Evolutionary conservation across 257 asterid genomes (phyloP).

Genomic region (Capsicum rhomboideum): DNA sequence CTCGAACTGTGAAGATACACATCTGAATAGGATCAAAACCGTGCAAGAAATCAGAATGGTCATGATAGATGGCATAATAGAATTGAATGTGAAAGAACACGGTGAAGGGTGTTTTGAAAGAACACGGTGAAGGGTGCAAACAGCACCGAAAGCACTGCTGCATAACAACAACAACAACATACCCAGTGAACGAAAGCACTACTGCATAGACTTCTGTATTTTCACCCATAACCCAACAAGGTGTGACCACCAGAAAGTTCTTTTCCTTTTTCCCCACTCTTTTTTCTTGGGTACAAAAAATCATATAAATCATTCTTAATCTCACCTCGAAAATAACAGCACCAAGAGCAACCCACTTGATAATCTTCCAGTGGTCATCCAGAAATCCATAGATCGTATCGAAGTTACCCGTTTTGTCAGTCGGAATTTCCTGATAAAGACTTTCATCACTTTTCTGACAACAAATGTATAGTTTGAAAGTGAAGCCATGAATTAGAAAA

Average conservation of each 20-base stretch:
- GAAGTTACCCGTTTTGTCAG: constrained; percentile 55
- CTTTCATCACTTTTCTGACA: neutral
- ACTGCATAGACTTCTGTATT: neutral
- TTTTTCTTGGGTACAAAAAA: neutral
- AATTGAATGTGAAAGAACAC: neutral
- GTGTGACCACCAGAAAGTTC: neutral
- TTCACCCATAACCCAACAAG: neutral
- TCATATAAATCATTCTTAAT: neutral
- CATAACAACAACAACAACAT: too few species aligned
- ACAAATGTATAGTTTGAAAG: neutral
- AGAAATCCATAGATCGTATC: constrained; percentile 56
- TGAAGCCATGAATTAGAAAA: neutral
- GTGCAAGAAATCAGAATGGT: neutral
- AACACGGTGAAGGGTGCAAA: neutral
- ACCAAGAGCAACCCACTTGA: constrained; percentile 84
- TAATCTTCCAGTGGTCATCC: constrained; percentile 59
- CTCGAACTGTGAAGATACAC: neutral
- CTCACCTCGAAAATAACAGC: constrained; percentile 64
- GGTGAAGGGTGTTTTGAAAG: too few species aligned
- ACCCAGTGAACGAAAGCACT: too few species aligned
- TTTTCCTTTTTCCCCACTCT: neutral
- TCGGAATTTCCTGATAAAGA: constrained; percentile 51
- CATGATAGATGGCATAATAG: too few species aligned
- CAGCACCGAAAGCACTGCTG: too few species aligned
- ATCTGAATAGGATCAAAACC: neutral